Conservation (phyloP, 139 green algal genomes). For the Spirogloea muscicola region DNA sequence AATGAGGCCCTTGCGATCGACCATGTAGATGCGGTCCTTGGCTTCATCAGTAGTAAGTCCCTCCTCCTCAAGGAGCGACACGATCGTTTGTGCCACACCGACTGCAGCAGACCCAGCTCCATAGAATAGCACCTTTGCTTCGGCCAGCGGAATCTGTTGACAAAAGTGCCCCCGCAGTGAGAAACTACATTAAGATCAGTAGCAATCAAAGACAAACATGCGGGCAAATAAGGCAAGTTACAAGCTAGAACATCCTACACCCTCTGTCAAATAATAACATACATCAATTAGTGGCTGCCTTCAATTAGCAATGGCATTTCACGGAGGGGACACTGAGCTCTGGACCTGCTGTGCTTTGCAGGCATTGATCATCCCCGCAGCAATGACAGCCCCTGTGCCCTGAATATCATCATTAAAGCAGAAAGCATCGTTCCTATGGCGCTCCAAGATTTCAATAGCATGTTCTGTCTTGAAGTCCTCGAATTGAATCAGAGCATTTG, state of each 20-base stretch:
- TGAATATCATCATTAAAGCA: conserved; percentile 39
- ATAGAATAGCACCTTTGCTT: neutral
- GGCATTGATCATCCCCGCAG: conserved; percentile 16
- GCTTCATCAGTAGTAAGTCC: neutral
- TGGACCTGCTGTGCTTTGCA: neutral
- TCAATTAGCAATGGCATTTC: neutral
- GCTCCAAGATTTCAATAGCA: conserved; percentile 11
- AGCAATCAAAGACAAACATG: conserved; percentile 1
- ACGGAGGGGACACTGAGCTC: too few species aligned
- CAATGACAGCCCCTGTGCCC: conserved; percentile 15
- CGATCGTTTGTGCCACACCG: neutral
- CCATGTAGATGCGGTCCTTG: neutral
- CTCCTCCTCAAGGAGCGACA: neutral
- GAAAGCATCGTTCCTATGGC: conserved; percentile 14
- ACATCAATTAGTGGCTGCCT: neutral
- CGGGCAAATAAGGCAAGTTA: neutral
- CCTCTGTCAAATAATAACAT: too few species aligned
- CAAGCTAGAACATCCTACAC: too few species aligned
- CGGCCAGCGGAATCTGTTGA: neutral
- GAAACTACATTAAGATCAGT: neutral
- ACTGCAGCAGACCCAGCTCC: neutral
- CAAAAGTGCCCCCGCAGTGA: neutral
- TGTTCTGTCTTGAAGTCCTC: conserved; percentile 37
- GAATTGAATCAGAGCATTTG: conserved; percentile 33
- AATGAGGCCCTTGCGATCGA: too few species aligned